Percentiles rank a stretch among this genome's conserved stretches.
These are phyloP conservation scores for Aspergillus intermedius DNA, from an alignment of 2,329 filamentous ascomycete genomes.

Conservation along the genomic window DNA sequence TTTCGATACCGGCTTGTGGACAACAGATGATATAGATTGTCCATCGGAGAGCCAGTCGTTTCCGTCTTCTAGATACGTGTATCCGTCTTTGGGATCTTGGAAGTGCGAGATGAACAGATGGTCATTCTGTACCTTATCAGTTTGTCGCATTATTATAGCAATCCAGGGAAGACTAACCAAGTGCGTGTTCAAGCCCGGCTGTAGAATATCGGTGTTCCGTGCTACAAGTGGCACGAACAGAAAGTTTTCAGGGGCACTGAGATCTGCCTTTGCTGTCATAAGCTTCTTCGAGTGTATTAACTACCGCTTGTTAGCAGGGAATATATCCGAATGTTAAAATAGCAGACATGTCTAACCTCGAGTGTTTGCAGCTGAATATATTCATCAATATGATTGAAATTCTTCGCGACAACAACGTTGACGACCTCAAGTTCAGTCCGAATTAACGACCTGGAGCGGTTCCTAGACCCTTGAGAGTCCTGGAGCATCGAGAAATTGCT, in stretches of 20 bases:
- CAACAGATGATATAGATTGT: constrained; percentile 33
- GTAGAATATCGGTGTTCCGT: constrained; percentile 25
- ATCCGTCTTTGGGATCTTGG: constrained; percentile 66
- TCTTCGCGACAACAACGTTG: constrained; percentile 74
- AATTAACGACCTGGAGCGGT: constrained; percentile 12
- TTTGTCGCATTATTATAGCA: background rate
- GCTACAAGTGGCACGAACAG: constrained; percentile 68
- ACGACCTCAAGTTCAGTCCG: constrained; percentile 55
- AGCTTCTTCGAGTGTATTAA: constrained; percentile 74
- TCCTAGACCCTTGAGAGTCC: constrained; percentile 13
- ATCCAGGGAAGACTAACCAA: constrained; percentile 24
- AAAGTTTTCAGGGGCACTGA: constrained; percentile 70
- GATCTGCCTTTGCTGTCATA: constrained; percentile 66
- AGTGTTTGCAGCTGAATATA: constrained; percentile 75
- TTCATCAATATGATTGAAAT: constrained; percentile 67
- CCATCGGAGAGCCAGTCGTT: constrained; percentile 33
- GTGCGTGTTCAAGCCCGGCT: constrained; percentile 34
- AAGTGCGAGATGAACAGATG: constrained; percentile 83
- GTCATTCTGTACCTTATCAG: constrained; percentile 52
- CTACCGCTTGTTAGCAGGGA: constrained; percentile 38
- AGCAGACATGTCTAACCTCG: constrained; percentile 38
- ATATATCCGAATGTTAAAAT: background rate
- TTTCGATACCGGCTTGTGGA: constrained; percentile 21
- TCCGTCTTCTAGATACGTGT: constrained; percentile 65
- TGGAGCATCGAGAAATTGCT: constrained; percentile 13